Evolutionary conservation across 1,284 basidiomycete species (phyloP), one percentile per base, ranked within the genome.

Genomic region (Apiotrichum laibachii): DNA sequence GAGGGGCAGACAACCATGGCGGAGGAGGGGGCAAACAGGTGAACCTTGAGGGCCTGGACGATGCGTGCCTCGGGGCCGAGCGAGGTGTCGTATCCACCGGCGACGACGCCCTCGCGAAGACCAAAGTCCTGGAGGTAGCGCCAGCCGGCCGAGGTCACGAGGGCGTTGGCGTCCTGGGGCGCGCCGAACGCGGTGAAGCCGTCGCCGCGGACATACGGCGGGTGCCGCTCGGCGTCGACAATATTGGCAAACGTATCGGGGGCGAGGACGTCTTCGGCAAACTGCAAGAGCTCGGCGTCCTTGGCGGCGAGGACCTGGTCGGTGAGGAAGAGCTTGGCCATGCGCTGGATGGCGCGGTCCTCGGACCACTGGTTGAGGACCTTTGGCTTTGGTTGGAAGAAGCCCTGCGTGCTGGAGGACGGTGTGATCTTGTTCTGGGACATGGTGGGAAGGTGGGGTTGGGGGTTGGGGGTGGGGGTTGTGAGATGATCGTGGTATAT

Each of bases 71-170:
- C 46, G 37, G 53, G 47, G 12, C 51, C 58, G 1, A 57, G 52
- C 4, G n/a, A 33, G 7, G 31, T 15, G 35, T 58, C 59, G 56
- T 65, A 65, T 2, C 61, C 61, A 8, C 54, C 53, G 11, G 55
- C 56, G 4, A 65, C 61, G 34, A 65, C 55, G 2, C 50, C 58
- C 26, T 60, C 44, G 34, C 48, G 53, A 35, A 60, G 50, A 0
- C 58, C 63, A 31, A 60, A 47, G 35, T 55, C 45, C 47, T 62
- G 58, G n/a, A 65, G 63, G 35, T 40, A 55, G 49, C 48, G 34
- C 63, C 63, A 65, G 9, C 63, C 63, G 2, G 56, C 26, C 9
- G 49, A 46, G 5, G 60, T 62, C 1, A 59, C 52, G 22, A 65
- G 56, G 7, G 62, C 56, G 22, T 54, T 34, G 40, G 53, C 54